Conservation (phyloP, 2,329 filamentous ascomycete genomes). For the Verticillium alfalfae region DNA sequence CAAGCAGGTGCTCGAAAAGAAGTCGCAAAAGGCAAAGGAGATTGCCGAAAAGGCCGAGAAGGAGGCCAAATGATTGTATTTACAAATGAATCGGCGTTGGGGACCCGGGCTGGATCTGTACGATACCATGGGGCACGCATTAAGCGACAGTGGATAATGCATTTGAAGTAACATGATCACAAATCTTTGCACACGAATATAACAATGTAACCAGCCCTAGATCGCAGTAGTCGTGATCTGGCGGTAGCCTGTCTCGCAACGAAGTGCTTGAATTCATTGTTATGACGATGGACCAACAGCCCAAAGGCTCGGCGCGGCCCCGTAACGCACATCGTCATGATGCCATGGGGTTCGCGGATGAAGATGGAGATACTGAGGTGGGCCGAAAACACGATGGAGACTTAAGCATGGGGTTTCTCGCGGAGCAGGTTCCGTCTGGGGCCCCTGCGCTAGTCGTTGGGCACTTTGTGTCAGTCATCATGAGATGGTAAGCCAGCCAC, state of each 20-base stretch:
- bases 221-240: background rate
- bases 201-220: background rate
- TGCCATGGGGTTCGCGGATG: too few relatives aligned
- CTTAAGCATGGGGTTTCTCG: background rate
- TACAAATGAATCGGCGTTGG: background rate
- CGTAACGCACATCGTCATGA: too few relatives aligned
- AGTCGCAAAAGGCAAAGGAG: slow-evolving; percentile 51
- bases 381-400: background rate
- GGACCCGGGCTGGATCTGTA: background rate
- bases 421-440: background rate
- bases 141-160: background rate
- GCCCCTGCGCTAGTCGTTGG: background rate
- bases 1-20: slow-evolving; percentile 57
- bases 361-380: too few relatives aligned
- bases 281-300: too few relatives aligned
- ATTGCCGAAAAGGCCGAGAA: slow-evolving; percentile 50
- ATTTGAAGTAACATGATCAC: background rate
- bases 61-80: slow-evolving; percentile 27
- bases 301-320: too few relatives aligned
- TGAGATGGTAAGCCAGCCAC: too few relatives aligned
- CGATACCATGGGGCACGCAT: background rate
- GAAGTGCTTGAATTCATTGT: too few relatives aligned
- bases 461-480: too few relatives aligned
- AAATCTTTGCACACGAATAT: background rate
- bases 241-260: too few relatives aligned